Evolutionary conservation across 768 basidiomycete species (phyloP).

Genomic region (Mycena rebaudengoi): DNA sequence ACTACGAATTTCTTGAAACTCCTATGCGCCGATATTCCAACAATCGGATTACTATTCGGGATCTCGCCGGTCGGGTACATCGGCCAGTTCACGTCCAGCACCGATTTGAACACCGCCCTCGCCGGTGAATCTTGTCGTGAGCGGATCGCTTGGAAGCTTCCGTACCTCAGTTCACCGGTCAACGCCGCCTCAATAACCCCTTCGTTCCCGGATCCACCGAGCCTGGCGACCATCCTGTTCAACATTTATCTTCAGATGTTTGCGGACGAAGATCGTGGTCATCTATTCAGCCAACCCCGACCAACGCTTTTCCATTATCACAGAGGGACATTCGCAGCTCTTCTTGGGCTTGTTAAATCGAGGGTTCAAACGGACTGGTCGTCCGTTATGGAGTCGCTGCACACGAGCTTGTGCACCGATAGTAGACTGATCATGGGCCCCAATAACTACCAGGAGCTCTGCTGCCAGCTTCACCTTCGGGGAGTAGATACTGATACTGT

Average conservation of each 20-base stretch:
- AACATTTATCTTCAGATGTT: conserved; percentile 11
- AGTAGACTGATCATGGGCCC: conserved; percentile 36
- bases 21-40: conserved; percentile 42
- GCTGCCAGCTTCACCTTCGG: conserved; percentile 44
- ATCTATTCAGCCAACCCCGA: background rate
- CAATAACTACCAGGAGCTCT: conserved; percentile 49
- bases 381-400: conserved; percentile 38
- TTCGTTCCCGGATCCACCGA: background rate
- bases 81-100: conserved; percentile 43
- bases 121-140: conserved; percentile 43
- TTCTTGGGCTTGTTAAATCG: conserved; percentile 37
- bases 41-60: conserved; percentile 44
- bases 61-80: conserved; percentile 44
- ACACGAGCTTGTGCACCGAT: conserved; percentile 32
- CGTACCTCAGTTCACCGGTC: conserved; percentile 15
- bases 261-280: background rate
- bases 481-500: conserved; percentile 35
- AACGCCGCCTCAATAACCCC: background rate
- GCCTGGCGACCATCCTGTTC: background rate
- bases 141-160: conserved; percentile 44
- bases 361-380: conserved; percentile 36
- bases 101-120: conserved; percentile 46
- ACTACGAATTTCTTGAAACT: conserved; percentile 35
- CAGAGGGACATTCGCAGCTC: conserved; percentile 40
- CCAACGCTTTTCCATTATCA: conserved; percentile 37